Evolutionary conservation across 2,329 filamentous ascomycete genomes (phyloP).

Genomic region (Xylariales sp.): DNA sequence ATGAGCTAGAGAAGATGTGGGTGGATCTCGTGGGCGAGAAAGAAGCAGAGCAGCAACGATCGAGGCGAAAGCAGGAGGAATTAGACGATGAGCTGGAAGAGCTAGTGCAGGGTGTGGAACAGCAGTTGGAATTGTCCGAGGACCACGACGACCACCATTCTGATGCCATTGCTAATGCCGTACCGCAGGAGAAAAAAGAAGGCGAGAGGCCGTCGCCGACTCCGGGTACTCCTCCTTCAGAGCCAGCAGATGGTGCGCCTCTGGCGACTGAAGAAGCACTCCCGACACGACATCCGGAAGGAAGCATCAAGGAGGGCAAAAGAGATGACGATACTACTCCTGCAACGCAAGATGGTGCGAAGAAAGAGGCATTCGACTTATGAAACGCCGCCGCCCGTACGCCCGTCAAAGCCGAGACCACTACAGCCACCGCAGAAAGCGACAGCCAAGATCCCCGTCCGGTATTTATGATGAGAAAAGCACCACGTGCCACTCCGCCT

Average conservation of each 20-base stretch:
- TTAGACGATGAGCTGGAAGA: conserved; percentile 53
- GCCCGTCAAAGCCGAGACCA: conserved; percentile 14
- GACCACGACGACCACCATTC: conserved; percentile 33
- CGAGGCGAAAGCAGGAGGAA: conserved; percentile 48
- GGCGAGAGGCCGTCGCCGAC: conserved; percentile 21
- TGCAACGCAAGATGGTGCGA: conserved; percentile 3
- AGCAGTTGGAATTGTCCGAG: conserved; percentile 42
- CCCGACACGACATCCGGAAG: conserved; percentile 25
- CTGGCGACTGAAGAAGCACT: conserved; percentile 33
- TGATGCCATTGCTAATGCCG: conserved; percentile 33
- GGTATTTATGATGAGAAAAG: conserved; percentile 3
- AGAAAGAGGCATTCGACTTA: conserved; percentile 2
- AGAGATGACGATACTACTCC: conserved; percentile 24
- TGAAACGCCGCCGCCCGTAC: conserved; percentile 8
- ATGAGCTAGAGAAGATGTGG: conserved; percentile 85
- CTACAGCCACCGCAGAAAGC: background rate
- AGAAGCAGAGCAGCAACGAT: conserved; percentile 63
- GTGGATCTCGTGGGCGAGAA: conserved; percentile 71
- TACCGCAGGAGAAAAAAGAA: conserved; percentile 35
- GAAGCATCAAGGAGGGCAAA: conserved; percentile 28
- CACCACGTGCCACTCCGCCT: conserved; percentile 2
- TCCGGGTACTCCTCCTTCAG: conserved; percentile 24
- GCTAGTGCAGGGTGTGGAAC: conserved; percentile 30
- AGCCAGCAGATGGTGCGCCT: conserved; percentile 26
- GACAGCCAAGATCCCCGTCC: conserved; percentile 10